phyloP scores from a whole-genome alignment of 2,329 filamentous ascomycete genomes.

The Xylaria sp. region DNA sequence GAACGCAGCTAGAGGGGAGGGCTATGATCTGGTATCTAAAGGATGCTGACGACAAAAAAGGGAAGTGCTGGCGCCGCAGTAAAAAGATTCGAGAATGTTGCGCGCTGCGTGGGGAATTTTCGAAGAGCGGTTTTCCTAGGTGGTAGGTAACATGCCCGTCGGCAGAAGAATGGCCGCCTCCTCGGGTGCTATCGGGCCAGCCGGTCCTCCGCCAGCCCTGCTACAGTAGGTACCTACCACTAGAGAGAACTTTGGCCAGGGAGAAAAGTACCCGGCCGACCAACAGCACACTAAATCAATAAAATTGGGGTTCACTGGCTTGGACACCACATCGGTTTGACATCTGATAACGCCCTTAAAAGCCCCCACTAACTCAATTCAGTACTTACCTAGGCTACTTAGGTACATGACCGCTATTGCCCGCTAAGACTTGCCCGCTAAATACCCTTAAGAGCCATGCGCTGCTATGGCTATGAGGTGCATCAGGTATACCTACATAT shows the following conservation, averaged over 20 bases:
- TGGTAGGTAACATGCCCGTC: no score
- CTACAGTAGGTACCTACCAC: no score
- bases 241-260: not conserved
- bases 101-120: slow-evolving; percentile 32
- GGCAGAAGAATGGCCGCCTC: slow-evolving; percentile 20
- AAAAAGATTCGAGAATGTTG: slow-evolving; percentile 12
- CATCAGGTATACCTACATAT: no score
- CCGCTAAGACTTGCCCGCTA: not conserved
- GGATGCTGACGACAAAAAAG: slow-evolving; percentile 17
- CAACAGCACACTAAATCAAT: not conserved
- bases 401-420: slow-evolving; percentile 6
- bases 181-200: slow-evolving; percentile 40
- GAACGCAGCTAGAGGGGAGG: slow-evolving; percentile 27
- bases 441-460: not conserved
- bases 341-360: slow-evolving; percentile 34
- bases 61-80: slow-evolving; percentile 25
- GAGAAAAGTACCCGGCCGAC: not conserved
- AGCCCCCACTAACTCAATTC: not conserved
- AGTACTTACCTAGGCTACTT: slow-evolving; percentile 1
- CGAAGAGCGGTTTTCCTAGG: slow-evolving; percentile 27
- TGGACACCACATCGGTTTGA: not conserved
- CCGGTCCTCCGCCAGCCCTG: no score
- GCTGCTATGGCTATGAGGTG: not conserved
- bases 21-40: slow-evolving; percentile 8
- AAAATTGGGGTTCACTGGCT: no score